phyloP scores from a whole-genome alignment of 106 monocot species.

The Dendrobium nobile region DNA sequence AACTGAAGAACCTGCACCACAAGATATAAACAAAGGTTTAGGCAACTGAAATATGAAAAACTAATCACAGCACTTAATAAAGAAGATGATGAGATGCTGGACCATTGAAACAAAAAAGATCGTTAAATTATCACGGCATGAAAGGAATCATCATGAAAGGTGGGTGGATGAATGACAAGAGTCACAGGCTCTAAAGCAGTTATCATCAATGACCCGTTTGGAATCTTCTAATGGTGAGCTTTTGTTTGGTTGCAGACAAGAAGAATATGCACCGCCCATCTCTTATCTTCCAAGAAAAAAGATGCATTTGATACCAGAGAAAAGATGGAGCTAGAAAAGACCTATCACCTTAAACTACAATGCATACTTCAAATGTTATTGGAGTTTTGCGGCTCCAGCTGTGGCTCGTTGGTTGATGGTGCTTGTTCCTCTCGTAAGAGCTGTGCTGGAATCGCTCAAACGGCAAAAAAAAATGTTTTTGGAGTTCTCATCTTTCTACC shows the following conservation, averaged over 20 bases:
- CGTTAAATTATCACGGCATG: not conserved
- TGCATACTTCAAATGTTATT: not conserved
- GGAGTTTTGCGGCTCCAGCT: no score
- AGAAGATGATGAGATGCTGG: not conserved
- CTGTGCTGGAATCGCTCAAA: no score
- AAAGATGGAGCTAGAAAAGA: not conserved
- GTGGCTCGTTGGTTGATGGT: no score
- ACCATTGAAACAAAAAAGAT: not conserved
- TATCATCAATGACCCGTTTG: constrained; percentile 1
- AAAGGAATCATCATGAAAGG: not conserved
- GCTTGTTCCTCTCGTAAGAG: no score
- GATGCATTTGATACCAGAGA: not conserved
- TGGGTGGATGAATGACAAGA: not conserved
- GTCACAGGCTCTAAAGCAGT: not conserved
- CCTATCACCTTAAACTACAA: not conserved
- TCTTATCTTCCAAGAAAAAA: not conserved
- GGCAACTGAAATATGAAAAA: not conserved
- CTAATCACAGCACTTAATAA: not conserved
- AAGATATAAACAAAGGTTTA: not conserved
- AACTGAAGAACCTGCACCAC: not conserved
- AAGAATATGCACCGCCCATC: not conserved
- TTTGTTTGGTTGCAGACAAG: constrained; percentile 2
- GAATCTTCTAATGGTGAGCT: not conserved
- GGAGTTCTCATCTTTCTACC: not conserved
- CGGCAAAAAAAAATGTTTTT: no score